Evolutionary conservation across 2,329 filamentous ascomycete species (phyloP), one percentile per base, ranked within the genome.

Genomic region (Camillea tinctor): DNA sequence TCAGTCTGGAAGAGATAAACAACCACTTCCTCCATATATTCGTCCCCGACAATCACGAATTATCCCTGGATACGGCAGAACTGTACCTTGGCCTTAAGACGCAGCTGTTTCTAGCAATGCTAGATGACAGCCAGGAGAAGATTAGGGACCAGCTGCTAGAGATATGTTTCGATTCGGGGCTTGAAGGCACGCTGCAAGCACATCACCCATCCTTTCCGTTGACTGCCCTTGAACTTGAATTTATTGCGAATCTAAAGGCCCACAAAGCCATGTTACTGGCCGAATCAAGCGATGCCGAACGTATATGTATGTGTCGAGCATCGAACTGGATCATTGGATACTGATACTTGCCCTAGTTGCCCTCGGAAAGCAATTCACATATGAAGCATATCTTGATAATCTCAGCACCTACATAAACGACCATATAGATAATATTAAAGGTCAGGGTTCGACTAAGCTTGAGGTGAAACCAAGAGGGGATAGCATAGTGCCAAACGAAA

Each of bases 371-470:
- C 66, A 72, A 60, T 73, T 72, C 59, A 72, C 69, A 4, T 74
- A 73, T 30, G 72, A 73, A 55, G 68, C 72, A 8, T 74, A 72
- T 55, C 66, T 74, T 5, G 71, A 74, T 40, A 68, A 54, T 30
- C 60, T 74, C 2, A 74, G 70, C 60, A 71, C 68, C 0, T 73
- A 69, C 53, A 65, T 74, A 49, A 72, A 73, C 55, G 71, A 73
- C 11, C 68, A 73, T 40, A 73, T 73, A 40, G 65, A 69, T 26
- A 66, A 48, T 8, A 73, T 74, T 54, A 69, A 70, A 48, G 63
- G 61, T 20, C 64, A 70, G 54, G 71, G 69, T 20, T 65, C 66
- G 19, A 63, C 64, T 21, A 66, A 61, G 52, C 61, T 68, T 5
- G 70, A 73, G 26, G 61, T 57, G 1, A 68, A 66, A 15, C 36